Base-by-base conservation (phyloP, 495 filamentous ascomycete species). In the Lepraria neglecta region DNA sequence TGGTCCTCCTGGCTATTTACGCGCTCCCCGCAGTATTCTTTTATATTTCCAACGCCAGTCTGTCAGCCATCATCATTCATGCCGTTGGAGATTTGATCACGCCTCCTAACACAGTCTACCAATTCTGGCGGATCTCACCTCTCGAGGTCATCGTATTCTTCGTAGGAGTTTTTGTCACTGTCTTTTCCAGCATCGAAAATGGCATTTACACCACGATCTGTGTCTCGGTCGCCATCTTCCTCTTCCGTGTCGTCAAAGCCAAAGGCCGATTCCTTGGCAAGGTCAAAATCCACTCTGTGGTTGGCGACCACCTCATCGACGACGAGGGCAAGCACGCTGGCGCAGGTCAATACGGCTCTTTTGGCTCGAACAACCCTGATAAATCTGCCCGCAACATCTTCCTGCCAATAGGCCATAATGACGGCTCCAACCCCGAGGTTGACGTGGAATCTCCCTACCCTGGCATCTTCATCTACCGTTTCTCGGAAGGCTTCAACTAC, bases 61-160 rank as follows among this genome's bases (percentile, higher is more conserved):
- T 98, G n/a, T 80, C 95, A 9, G 94, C 85, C 52, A 91, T 98
- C 70, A 98, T 98, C 65, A 97, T 98, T 69, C 94, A 98, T 70
- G 94, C 95, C 24, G 94, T 98, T 27, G 90, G 90, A 60, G 94
- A 98, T 67, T 73, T 98, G 53, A 92, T 98, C 74, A 97, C 95
- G 0, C 84, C 92, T 3, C 94, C 95, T 7, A 92, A 96, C 69
- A 91, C 88, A 1, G 80, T 97, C 7, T 97, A 97, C 74, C 88
- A 94, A 70, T 98, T 98, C 77, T 98, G 95, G 94, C 78, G 85
- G 10, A 87, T 96, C 14, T 91, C 89, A 6, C 94, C 95, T 0
- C 68, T 97, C 3, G 94, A 98, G 69, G 88, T 91, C 2, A 56
- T 92, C 31, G 92, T 98, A 68, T 98, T 97, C 80, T 96, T 97